Evolutionary conservation across 2,329 filamentous ascomycete genomes (phyloP).

Genomic region (Thelonectria discophora): DNA sequence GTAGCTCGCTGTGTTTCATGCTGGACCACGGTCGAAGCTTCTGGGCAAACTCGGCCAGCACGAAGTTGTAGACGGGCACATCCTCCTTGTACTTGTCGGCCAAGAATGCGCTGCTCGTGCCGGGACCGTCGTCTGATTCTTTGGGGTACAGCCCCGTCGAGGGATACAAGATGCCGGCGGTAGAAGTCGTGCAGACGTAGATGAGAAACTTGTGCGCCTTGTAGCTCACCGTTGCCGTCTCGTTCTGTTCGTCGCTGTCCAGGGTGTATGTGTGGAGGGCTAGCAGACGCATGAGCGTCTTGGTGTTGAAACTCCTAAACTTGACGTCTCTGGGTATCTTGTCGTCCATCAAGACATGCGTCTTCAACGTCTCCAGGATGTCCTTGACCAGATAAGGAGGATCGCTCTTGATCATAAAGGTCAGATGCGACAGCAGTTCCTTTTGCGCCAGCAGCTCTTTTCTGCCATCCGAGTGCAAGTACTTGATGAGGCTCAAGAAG

Average conservation of each 20-base stretch:
- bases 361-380: constrained; percentile 75
- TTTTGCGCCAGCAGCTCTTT: constrained; percentile 81
- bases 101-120: constrained; percentile 68
- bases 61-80: constrained; percentile 80
- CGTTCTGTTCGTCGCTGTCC: constrained; percentile 51
- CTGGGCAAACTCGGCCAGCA: constrained; percentile 80
- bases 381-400: constrained; percentile 78
- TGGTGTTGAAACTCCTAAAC: constrained; percentile 77
- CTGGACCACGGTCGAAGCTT: constrained; percentile 85
- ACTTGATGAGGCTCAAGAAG: constrained; percentile 79
- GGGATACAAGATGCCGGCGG: constrained; percentile 77
- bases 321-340: constrained; percentile 79
- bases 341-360: constrained; percentile 77
- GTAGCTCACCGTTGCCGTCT: constrained; percentile 65
- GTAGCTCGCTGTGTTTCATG: constrained; percentile 80
- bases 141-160: constrained; percentile 88
- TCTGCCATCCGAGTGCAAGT: constrained; percentile 80
- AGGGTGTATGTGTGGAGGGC: constrained; percentile 73
- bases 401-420: constrained; percentile 81
- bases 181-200: constrained; percentile 76
- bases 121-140: constrained; percentile 63
- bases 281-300: constrained; percentile 75
- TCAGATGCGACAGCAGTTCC: constrained; percentile 84
- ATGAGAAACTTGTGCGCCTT: constrained; percentile 80
- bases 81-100: constrained; percentile 72